Evolutionary conservation across 2,329 filamentous ascomycete species (phyloP).

Genomic region (Talaromyces sp.): DNA sequence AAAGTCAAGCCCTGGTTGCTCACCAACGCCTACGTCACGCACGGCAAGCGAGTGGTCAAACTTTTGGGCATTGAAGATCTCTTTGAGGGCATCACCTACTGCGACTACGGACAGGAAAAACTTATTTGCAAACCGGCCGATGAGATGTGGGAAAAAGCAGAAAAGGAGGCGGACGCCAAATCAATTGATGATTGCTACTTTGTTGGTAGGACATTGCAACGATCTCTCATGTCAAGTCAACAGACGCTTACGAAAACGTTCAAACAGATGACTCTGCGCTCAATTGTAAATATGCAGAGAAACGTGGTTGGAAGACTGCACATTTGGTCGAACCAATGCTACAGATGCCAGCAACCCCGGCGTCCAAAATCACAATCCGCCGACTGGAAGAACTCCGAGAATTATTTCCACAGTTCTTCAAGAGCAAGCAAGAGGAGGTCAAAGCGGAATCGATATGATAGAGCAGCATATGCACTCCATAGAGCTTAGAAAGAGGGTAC

Average conservation of each 20-base stretch:
- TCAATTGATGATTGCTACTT: conserved; percentile 77
- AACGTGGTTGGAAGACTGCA: conserved; percentile 78
- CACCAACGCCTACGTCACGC: conserved; percentile 91
- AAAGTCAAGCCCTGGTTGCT: conserved; percentile 92
- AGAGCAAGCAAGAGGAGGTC: conserved; percentile 31
- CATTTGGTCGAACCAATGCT: conserved; percentile 80
- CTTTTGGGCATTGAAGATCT: conserved; percentile 79
- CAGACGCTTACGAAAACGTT: conserved; percentile 20
- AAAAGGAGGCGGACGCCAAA: conserved; percentile 72
- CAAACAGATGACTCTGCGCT: conserved; percentile 70
- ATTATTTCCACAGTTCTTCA: conserved; percentile 84
- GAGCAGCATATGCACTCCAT: background rate
- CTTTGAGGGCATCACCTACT: conserved; percentile 93
- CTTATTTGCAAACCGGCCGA: conserved; percentile 83
- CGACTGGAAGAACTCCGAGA: conserved; percentile 70
- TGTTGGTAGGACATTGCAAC: conserved; percentile 63
- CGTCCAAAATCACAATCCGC: conserved; percentile 70
- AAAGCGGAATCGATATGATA: background rate
- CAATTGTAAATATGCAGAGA: conserved; percentile 74
- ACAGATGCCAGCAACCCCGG: conserved; percentile 58
- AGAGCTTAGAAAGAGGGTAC: conserved; percentile 6
- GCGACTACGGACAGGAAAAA: conserved; percentile 72
- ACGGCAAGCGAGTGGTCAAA: conserved; percentile 75
- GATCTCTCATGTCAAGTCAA: background rate
- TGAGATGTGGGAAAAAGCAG: conserved; percentile 83